Evolutionary conservation across 345 rosid genomes (phyloP), one percentile per base, ranked within the genome.

Genomic region (Brassica nigra): DNA sequence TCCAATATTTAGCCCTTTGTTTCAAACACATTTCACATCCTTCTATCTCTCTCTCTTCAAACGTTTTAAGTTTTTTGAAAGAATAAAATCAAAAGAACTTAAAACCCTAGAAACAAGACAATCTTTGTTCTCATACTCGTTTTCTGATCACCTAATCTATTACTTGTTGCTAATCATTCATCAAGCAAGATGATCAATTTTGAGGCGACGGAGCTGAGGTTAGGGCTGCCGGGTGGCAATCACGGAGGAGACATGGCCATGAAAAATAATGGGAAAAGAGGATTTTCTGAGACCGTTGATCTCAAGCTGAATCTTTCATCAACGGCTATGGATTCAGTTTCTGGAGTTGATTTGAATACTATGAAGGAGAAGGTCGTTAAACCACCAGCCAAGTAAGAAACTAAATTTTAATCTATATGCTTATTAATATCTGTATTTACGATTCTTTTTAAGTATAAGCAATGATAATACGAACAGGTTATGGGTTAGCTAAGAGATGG

Each of bases 131-230:
- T 58, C 15, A 16, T 58, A 42, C 62, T 76, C 33, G 27, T 76
- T 76, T 12, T 31, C 6, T 8, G 59, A 44, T 76, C 7, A 18
- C 29, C 23, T 77, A 15, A 5, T 14, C 5, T 8, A 15, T 14
- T 27, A 5, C 14, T 49, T 18, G 27, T 14, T 52, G 66, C 3
- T 55, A 44, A 59, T 69, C 72, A 31, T 67, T 42, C 70, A 16
- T 44, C 8, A 33, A 18, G 30, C 16, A 66, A 67, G 20, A 89
- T 83, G 84, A 95, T 95, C 62, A 87, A 95, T 68, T 95, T 92
- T 18, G 97, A 90, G 74, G 97, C 89, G 82, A 95, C 99, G 49
- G 99, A 95, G 85, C 78, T 95, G 20, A 85, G 97, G 30, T 68
- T 95, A 28, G 99, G 97, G 52, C 69, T 89, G 8, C 89, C 96